Percentiles rank a stretch among this genome's conserved stretches.
Conservation (phyloP, 306 rosid genomes). For the Vigna mungo region DNA sequence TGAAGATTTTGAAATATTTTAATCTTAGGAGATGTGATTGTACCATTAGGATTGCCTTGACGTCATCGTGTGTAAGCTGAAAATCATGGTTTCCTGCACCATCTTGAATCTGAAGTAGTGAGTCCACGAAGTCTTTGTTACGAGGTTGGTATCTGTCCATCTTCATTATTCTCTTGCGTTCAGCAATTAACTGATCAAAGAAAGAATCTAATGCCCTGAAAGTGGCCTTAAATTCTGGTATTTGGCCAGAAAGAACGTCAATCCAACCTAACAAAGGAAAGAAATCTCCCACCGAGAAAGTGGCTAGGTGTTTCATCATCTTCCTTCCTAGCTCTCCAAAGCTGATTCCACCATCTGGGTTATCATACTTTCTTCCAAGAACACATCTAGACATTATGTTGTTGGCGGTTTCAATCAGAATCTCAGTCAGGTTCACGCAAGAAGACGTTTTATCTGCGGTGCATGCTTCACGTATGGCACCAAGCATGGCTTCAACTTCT, state of each 20-base stretch:
- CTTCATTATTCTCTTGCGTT: slow-evolving; percentile 9
- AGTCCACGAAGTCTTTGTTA: slow-evolving; percentile 43
- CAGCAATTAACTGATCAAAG: slow-evolving; percentile 41
- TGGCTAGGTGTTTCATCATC: not conserved
- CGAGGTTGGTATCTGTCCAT: not conserved
- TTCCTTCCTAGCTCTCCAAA: slow-evolving; percentile 33
- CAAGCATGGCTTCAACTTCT: slow-evolving; percentile 26
- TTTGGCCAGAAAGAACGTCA: slow-evolving; percentile 46
- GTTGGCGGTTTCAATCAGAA: slow-evolving; percentile 25
- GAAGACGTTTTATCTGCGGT: not conserved
- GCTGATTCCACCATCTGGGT: not conserved
- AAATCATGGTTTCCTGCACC: slow-evolving; percentile 17
- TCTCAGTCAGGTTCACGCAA: slow-evolving; percentile 33
- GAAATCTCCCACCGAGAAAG: slow-evolving; percentile 50
- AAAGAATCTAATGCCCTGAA: slow-evolving; percentile 36
- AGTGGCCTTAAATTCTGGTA: slow-evolving; percentile 22
- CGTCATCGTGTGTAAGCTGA: slow-evolving; percentile 29
- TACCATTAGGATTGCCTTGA: slow-evolving; percentile 42
- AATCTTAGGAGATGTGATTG: not conserved
- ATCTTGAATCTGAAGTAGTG: slow-evolving; percentile 49
- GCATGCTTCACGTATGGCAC: slow-evolving; percentile 4
- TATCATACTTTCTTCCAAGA: slow-evolving; percentile 33
- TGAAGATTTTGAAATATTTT: too few relatives aligned
- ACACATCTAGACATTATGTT: slow-evolving; percentile 38
- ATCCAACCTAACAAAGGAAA: slow-evolving; percentile 55